Evolutionary conservation across 2,329 filamentous ascomycete genomes (phyloP).

Genomic region (Paraconiothyrium brasiliense): DNA sequence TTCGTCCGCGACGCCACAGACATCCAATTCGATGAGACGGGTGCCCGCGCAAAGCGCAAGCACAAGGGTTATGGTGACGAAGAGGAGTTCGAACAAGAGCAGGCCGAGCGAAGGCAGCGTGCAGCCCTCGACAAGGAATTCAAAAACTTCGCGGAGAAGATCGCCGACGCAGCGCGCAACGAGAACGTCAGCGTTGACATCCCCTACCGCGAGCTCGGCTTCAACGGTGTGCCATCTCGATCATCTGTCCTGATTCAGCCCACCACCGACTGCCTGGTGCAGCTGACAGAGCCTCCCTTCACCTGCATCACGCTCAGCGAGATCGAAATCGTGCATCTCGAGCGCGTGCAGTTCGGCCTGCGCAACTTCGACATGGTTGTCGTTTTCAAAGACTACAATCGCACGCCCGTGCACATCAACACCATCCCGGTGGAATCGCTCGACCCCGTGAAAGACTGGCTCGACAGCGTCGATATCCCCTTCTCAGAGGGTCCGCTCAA

Average conservation of each 20-base stretch:
- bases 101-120: constrained; percentile 90
- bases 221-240: constrained; percentile 94
- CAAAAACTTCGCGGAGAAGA: constrained; percentile 96
- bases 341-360: constrained; percentile 93
- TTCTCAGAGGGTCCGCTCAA: constrained; percentile 95
- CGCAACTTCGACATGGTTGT: constrained; percentile 99
- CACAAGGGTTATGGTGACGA: constrained; percentile 92
- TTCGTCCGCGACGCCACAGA: constrained; percentile 98
- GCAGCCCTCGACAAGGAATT: constrained; percentile 95
- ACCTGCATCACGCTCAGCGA: constrained; percentile 95
- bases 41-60: constrained; percentile 89
- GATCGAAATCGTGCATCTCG: constrained; percentile 94
- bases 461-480: constrained; percentile 94
- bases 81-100: constrained; percentile 97
- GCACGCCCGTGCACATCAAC: constrained; percentile 93
- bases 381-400: constrained; percentile 95
- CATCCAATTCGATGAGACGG: constrained; percentile 98
- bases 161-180: constrained; percentile 91
- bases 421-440: constrained; percentile 96
- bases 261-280: constrained; percentile 95
- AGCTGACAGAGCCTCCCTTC: constrained; percentile 96
- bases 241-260: constrained; percentile 96
- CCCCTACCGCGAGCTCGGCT: constrained; percentile 94
- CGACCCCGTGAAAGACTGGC: constrained; percentile 96
- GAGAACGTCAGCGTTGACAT: constrained; percentile 94